Evolutionary conservation across 257 asterid species (phyloP).

Genomic region (Galeopsis tetrahit): DNA sequence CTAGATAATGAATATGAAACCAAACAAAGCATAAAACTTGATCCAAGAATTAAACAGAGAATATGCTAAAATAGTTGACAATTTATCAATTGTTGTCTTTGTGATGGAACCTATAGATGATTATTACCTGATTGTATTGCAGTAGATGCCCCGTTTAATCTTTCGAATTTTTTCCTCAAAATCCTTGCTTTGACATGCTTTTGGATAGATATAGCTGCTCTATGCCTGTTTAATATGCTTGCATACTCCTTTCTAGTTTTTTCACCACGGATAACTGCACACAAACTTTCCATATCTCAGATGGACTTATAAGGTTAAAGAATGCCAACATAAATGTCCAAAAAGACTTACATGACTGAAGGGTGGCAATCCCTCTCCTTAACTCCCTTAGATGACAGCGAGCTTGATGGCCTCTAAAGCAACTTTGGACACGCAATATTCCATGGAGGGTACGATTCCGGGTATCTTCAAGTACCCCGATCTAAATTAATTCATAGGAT

Average conservation of each 20-base stretch:
- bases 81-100: constrained; percentile 4
- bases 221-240: constrained; percentile 53
- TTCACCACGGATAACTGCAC: constrained; percentile 86
- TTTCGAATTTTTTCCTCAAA: constrained; percentile 48
- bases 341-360: constrained; percentile 75
- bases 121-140: constrained; percentile 81
- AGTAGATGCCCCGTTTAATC: constrained; percentile 62
- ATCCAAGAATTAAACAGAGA: constrained; percentile 2
- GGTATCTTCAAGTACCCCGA: constrained; percentile 97
- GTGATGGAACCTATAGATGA: constrained; percentile 22
- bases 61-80: constrained; percentile 9
- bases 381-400: constrained; percentile 64
- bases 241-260: constrained; percentile 79
- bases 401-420: constrained; percentile 96
- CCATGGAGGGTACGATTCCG: constrained; percentile 94
- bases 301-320: constrained; percentile 27
- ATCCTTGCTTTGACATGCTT: constrained; percentile 66
- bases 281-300: constrained; percentile 31
- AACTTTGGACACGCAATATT: constrained; percentile 92
- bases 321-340: constrained; percentile 3
- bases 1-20: background rate
- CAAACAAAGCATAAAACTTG: background rate
- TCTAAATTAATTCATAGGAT: constrained; percentile 45
- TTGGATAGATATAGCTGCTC: constrained; percentile 87
- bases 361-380: constrained; percentile 64